These are phyloP conservation scores for Fraxinus latifolia DNA, from an alignment of 305 asterid genomes.

Conservation along the genomic window DNA sequence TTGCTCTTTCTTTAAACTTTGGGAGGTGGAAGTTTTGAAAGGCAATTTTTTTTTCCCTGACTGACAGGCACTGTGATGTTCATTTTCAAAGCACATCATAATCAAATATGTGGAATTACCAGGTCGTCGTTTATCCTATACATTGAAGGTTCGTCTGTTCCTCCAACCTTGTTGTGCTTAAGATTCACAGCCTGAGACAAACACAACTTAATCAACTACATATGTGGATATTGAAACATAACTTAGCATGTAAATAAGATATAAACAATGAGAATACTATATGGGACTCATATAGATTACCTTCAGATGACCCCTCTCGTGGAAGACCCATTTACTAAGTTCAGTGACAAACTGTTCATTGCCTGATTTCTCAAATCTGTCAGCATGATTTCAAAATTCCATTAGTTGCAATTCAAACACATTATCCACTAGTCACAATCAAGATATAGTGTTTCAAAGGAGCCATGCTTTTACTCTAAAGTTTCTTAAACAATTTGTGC, in stretches of 20 bases:
- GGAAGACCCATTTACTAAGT: conserved; percentile 85
- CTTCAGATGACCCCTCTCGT: conserved; percentile 83
- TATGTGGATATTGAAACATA: background rate
- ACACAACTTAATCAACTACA: background rate
- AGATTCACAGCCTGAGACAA: background rate
- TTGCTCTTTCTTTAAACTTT: background rate
- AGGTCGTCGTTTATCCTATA: conserved; percentile 81
- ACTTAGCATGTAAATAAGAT: conserved; percentile 3
- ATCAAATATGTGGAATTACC: conserved; percentile 37
- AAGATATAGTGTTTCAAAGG: conserved; percentile 10
- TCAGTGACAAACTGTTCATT: conserved; percentile 71
- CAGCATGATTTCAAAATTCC: conserved; percentile 17
- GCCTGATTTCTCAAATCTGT: conserved; percentile 69
- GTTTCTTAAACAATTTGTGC: background rate
- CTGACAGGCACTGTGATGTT: background rate
- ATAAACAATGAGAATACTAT: conserved; percentile 6
- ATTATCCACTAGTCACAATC: background rate
- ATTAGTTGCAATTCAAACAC: conserved; percentile 26
- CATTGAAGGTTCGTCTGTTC: conserved; percentile 11
- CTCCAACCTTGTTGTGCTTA: background rate
- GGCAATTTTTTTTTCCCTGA: background rate
- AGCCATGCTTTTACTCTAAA: background rate
- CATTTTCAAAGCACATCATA: background rate
- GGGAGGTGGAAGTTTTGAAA: background rate
- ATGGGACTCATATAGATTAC: conserved; percentile 32